Evolutionary conservation across 495 filamentous ascomycete genomes (phyloP).

Genomic region (Talaromyces adpressus): DNA sequence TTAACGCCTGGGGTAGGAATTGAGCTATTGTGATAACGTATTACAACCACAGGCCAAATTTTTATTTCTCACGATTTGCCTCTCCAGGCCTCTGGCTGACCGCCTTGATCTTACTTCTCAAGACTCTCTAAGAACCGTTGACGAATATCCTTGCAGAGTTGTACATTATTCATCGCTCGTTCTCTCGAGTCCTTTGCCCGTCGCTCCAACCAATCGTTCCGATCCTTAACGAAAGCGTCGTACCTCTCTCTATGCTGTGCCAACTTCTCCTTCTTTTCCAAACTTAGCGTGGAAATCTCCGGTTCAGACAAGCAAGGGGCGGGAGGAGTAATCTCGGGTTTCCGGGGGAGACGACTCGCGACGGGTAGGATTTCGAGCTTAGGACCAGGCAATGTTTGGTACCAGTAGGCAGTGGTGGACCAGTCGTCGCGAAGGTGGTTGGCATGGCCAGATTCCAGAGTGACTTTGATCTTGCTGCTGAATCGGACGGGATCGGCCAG

Average conservation of each 20-base stretch:
- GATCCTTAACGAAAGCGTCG: conserved; percentile 13
- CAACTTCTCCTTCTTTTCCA: not conserved
- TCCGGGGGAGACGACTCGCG: conserved; percentile 1
- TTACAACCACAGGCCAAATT: too few species aligned
- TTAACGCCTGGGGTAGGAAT: too few species aligned
- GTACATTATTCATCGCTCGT: conserved; percentile 10
- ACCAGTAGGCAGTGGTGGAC: conserved; percentile 8
- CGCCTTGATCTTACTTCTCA: too few species aligned
- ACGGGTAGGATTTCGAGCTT: conserved; percentile 17
- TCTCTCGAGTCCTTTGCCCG: conserved; percentile 11
- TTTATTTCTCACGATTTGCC: too few species aligned
- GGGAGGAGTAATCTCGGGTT: conserved; percentile 10
- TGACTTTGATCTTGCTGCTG: conserved; percentile 5
- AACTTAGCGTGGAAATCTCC: not conserved
- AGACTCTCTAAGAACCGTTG: conserved; percentile 4
- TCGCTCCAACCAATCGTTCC: conserved; percentile 12
- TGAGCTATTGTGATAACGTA: too few species aligned
- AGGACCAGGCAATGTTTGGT: conserved; percentile 18
- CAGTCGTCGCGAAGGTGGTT: conserved; percentile 7
- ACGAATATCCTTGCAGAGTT: conserved; percentile 3
- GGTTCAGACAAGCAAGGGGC: not conserved
- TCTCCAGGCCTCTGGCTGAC: too few species aligned
- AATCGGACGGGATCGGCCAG: conserved; percentile 8
- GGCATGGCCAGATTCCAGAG: conserved; percentile 4
- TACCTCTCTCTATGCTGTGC: conserved; percentile 4